A percentile compares a stretch with the other conserved stretches of the same genome.
Conservation (phyloP, 148 eudicot genomes). For the Simmondsia chinensis region DNA sequence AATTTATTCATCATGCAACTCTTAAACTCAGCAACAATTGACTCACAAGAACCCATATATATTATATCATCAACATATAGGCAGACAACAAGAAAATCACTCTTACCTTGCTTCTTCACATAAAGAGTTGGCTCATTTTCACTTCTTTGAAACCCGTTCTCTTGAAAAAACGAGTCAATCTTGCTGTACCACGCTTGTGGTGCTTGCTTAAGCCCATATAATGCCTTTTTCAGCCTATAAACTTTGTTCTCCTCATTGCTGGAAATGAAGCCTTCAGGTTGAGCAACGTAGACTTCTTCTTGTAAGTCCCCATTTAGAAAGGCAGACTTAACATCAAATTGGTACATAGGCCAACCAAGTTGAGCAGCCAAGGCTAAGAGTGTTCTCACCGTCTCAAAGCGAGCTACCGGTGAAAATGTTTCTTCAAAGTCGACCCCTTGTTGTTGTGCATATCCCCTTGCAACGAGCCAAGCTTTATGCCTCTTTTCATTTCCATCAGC, state of each 20-base stretch:
- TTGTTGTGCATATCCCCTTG: not conserved
- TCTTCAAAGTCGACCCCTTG: constrained; percentile 1
- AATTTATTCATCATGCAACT: not conserved
- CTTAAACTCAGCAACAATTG: not conserved
- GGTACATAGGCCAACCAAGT: not conserved
- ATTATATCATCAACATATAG: no score
- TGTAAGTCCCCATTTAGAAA: no score
- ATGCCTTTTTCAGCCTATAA: not conserved
- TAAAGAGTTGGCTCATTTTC: not conserved
- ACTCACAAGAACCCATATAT: not conserved
- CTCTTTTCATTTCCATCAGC: not conserved
- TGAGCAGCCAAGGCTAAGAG: not conserved
- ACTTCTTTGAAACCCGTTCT: not conserved
- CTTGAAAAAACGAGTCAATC: not conserved
- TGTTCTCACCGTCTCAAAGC: no score
- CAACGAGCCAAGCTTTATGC: not conserved
- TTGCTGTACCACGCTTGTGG: constrained; percentile 2
- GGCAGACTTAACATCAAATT: not conserved
- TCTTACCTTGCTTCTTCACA: not conserved
- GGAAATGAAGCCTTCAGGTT: not conserved
- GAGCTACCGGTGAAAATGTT: not conserved
- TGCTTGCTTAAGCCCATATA: constrained; percentile 1
- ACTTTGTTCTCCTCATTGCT: not conserved
- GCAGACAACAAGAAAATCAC: not conserved
- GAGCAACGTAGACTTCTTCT: not conserved